Base-by-base conservation (phyloP, 2,329 filamentous ascomycete genomes). In the Leptographium flavum region DNA sequence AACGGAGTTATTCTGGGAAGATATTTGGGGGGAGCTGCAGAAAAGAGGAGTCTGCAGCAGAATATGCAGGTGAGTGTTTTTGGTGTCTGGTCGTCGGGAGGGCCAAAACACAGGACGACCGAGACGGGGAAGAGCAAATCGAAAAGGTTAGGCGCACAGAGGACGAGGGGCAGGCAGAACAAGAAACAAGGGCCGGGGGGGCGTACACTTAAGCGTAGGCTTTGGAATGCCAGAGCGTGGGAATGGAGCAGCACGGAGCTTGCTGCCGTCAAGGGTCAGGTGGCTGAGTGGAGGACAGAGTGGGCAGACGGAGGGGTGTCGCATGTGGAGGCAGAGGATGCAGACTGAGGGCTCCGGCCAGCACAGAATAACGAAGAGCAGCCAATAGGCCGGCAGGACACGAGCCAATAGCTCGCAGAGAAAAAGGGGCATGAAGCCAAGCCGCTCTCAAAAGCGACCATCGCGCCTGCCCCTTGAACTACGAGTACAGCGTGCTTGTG, bases 281-380 rank as follows among this genome's bases (percentile, higher is more conserved):
- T 47, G 48, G 48, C 47, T 46, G 42, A 47, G 46, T 49, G 45
- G 46, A 42, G 40, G 42, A 27, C 6, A 10, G 25, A 27, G 32
- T 37, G 27, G 37, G n/a, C 33, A 21, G 28, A 11, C 11, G 19
- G 28, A 31, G 45, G 40, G 39, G 32, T 33, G 44, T 21, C 37
- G 28, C 22, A 23, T 22, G 46, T 33, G 43, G 36, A n/a, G 28
- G 25, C 10, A 13, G 15, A 3, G n/a, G 25, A 41, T 28, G 33
- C 15, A 22, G 22, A 37, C n/a, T 14, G 27, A 21, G 6, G 35
- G 23, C 14, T 31, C n/a, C 17, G 25, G 38, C 31, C 21, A 36
- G 37, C 13, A 35, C 32, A 39, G 15, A 23, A 35, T 7, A 35
- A 17, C 17, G 32, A 35, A 35, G 17, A 27, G 25, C 25, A 27